Evolutionary conservation across 2,329 filamentous ascomycete species (phyloP), one percentile per base, ranked within the genome.

Genomic region (Hypomyces perniciosus): DNA sequence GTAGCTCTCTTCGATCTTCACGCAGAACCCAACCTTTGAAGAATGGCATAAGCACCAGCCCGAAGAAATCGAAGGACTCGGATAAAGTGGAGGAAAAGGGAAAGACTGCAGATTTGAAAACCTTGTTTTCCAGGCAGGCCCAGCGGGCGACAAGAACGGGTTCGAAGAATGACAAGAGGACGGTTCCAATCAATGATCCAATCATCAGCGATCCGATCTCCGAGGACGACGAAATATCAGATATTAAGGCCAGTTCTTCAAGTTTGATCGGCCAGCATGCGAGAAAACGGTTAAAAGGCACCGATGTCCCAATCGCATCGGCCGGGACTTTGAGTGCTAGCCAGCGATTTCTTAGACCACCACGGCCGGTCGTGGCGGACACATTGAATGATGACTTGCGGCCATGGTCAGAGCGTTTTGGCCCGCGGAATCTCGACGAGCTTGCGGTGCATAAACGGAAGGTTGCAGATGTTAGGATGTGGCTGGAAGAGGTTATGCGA

Each of bases 391-490:
- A 80, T 34, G 85, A 90, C 57, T 69, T 75, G 44, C 79, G 86
- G 47, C 90, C 92, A 3, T 97, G 92, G 92, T 87, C 87, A 12
- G 91, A 96, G 59, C 82, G 84, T 58, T 97, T 90, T 67, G 84
- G 81, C 2, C 92, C 92, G 0, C 62, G 67, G 3, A 86, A 80
- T 58, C 67, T 96, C 9, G 84, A 90, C 12, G 92, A 97, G 69
- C 74, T 99, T 42, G 92, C 87, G 0, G 92, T 99, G 13, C 91
- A 99, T 68, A 96, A 95, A 73, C 93, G 82, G 61, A 99, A 99
- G 67, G 88, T 97, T 5, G 72, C 81, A 2, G 91, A 97, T 69
- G 91, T 97, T 42, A 81, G 84, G 52, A 77, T 72, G 52, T 97
- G 93, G 91, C 72, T 99, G 33, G 81, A 87, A 40, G 81, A 85